phyloP scores from a whole-genome alignment of 495 filamentous ascomycete species.

The Hypoxylon perforatum region DNA sequence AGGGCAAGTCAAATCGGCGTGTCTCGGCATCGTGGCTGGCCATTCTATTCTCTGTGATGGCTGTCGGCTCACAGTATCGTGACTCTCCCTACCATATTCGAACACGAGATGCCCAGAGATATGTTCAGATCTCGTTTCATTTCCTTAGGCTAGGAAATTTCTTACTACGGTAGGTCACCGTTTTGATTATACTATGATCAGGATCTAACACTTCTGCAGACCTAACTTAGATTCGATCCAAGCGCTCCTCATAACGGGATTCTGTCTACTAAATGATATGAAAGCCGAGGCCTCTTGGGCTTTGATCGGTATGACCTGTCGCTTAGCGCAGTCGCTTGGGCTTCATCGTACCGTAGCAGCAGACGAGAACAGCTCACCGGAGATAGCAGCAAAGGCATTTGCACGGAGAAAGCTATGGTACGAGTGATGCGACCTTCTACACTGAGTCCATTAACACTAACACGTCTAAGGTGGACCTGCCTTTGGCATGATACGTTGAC shows the following conservation, averaged over 20 bases:
- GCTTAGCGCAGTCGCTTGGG: slow-evolving; percentile 66
- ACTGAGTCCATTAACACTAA: slow-evolving; percentile 29
- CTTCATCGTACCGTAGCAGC: slow-evolving; percentile 58
- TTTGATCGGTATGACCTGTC: slow-evolving; percentile 63
- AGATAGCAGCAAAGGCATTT: slow-evolving; percentile 55
- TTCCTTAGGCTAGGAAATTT: slow-evolving; percentile 66
- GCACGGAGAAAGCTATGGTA: slow-evolving; percentile 60
- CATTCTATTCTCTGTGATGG: slow-evolving; percentile 80
- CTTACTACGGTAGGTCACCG: slow-evolving; percentile 52
- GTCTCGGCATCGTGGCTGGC: slow-evolving; percentile 76
- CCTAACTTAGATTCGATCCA: slow-evolving; percentile 69
- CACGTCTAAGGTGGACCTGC: slow-evolving; percentile 61
- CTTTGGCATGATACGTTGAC: slow-evolving; percentile 68
- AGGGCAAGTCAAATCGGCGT: slow-evolving; percentile 59
- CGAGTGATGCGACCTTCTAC: not conserved
- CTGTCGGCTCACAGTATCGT: slow-evolving; percentile 84
- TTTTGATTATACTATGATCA: not conserved
- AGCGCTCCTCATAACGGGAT: slow-evolving; percentile 63
- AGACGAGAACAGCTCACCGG: slow-evolving; percentile 48
- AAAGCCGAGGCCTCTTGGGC: slow-evolving; percentile 70
- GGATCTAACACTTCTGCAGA: slow-evolving; percentile 39
- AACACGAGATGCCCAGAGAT: slow-evolving; percentile 62
- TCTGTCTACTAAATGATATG: slow-evolving; percentile 68
- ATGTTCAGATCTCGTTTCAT: slow-evolving; percentile 67
- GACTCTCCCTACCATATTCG: slow-evolving; percentile 69